These are phyloP conservation scores for Ogataea pilisensis DNA, from an alignment of 805 yeast genomes.

Conservation along the genomic window DNA sequence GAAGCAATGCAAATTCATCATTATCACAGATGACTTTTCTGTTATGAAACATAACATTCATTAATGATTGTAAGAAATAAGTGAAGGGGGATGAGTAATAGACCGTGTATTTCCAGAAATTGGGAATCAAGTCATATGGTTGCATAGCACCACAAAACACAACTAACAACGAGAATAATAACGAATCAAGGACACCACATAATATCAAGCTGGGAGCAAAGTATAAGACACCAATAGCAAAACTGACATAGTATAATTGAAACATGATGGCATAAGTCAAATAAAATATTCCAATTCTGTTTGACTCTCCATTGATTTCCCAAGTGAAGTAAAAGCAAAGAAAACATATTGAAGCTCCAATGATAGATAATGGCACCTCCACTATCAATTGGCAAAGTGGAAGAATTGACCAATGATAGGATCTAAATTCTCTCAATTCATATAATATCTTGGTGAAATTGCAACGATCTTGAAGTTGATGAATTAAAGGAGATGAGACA, in stretches of 20 bases:
- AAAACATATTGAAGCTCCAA: conserved; percentile 42
- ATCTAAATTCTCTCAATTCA: conserved; percentile 61
- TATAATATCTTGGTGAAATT: conserved; percentile 29
- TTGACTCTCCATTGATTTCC: conserved; percentile 29
- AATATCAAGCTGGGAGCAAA: conserved; percentile 41
- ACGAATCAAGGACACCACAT: conserved; percentile 38
- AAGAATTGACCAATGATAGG: conserved; percentile 60
- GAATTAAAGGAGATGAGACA: conserved; percentile 50
- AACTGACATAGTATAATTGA: conserved; percentile 28
- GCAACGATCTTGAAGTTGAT: conserved; percentile 55
- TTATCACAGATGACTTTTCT: conserved; percentile 35
- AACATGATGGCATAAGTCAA: conserved; percentile 31
- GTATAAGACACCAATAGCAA: conserved; percentile 39
- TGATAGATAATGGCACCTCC: conserved; percentile 55
- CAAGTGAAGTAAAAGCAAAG: conserved; percentile 49
- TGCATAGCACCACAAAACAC: conserved; percentile 41
- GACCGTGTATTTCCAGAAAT: conserved; percentile 44
- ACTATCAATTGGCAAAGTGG: conserved; percentile 45
- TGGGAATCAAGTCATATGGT: conserved; percentile 40
- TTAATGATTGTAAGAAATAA: conserved; percentile 42
- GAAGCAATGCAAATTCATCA: conserved; percentile 35
- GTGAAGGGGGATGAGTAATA: conserved; percentile 45
- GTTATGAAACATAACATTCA: conserved; percentile 36
- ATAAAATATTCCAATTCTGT: conserved; percentile 35
- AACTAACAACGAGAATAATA: conserved; percentile 31